Base-by-base conservation (phyloP, 768 basidiomycete genomes). In the Serendipita sp. region DNA sequence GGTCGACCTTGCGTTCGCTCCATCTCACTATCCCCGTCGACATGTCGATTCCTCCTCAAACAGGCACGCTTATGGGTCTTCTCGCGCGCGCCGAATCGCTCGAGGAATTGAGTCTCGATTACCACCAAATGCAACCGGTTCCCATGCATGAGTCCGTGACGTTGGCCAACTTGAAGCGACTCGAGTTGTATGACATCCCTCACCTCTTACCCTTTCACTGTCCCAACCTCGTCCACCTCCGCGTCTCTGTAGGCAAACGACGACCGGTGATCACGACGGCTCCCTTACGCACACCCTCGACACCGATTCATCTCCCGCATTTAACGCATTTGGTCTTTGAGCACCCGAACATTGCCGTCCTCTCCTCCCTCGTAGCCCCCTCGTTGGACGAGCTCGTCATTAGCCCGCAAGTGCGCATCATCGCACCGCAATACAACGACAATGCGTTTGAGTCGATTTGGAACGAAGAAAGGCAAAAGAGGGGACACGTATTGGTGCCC, bases 341-440 rank as follows among this genome's bases (percentile, higher is more conserved):
- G n/a, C 53, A 58, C 24, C 53, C 53, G 53, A 58, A 58, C n/a
- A 22, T 58, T 11, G 53, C 53, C 22, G 53, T 31, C 1, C 7
- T 58, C 4, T 58, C 53, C 17, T 22, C 53, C 53, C 22, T 58
- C 31, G 31, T 58, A 13, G 53, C 53, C 14, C 53, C 53, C 17
- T n/a, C 22, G 17, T 31, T 58, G 17, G 53, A 5, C 22, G 22
- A 58, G n/a, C 31, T 58, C 24, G 53, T 58, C 24, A 58, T 58
- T n/a, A 58, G 53, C n/a, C 53, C 53, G 3, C 53, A 58, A 58
- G 53, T 58, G 53, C 13, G 53, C 13, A 31, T 58, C 22, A 58
- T 58, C 31, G 53, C 53, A n/a, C 53, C 53, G 9, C 53, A 58
- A 31, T 26, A 28, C 53, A 58, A 58, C 53, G 53, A 58, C 53